Base-by-base conservation (phyloP, 148 eudicot genomes). In the Silene latifolia region DNA sequence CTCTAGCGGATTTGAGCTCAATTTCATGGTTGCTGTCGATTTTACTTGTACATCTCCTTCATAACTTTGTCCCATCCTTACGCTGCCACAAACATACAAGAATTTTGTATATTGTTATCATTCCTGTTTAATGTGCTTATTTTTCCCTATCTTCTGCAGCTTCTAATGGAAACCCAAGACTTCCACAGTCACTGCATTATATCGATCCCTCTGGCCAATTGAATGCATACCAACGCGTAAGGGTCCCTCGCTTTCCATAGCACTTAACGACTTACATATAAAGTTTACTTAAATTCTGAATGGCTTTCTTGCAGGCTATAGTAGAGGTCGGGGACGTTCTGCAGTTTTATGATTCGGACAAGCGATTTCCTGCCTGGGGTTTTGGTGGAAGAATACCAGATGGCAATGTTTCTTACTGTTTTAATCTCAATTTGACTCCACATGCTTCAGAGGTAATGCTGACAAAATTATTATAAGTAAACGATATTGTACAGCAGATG, bases 281-380 rank as follows among this genome's bases (percentile, higher is more conserved):
- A 39, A 39, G 44, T 39, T 39, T 5, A 39, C 8, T 39, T 39
- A 39, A 8, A 7, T 24, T 63, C 4, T 13, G 29, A 63, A 23
- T 21, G 20, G 46, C 77, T 24, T 71, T 3, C 14, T 39, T 86
- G 73, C 84, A 92, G 97, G 95, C 95, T 46, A 90, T 92, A 27
- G 79, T 76, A 83, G 90, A 87, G 77, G 90, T 85, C 59, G 95
- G 92, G 66, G 90, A 76, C 79, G 85, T 78, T 48, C 80, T 92
- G 67, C 93, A 88, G 54, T 86, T 88, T 74, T 88, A 92, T 76
- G 94, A 89, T 76, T 87, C 88, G 29, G 92, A 92, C 75, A 83
- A 80, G 69, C 89, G 74, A 63, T 92, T 88, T 80, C 89, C 92
- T 74, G 88, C 95, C 46, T 92, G 95, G 95, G 95, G 97, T 25